Evolutionary conservation across 495 filamentous ascomycete species (phyloP).

Genomic region (Talaromyces nanjingensis): DNA sequence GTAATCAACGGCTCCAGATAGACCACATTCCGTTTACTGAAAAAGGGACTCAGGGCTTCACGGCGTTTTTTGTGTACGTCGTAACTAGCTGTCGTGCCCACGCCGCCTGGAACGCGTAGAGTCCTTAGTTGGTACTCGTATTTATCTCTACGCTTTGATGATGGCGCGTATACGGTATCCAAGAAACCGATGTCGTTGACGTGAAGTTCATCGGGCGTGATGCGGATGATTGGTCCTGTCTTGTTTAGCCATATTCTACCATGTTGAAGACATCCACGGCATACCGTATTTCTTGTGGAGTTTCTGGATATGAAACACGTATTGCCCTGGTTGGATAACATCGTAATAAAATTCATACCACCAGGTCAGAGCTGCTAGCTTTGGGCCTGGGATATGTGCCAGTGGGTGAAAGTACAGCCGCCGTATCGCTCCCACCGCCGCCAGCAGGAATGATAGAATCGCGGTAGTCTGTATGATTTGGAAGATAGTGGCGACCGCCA

Average conservation of each 20-base stretch:
- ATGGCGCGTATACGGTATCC: slow-evolving; percentile 21
- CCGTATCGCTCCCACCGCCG: slow-evolving; percentile 4
- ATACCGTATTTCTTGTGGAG: slow-evolving; percentile 32
- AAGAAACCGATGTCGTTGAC: slow-evolving; percentile 25
- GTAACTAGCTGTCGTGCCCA: slow-evolving; percentile 19
- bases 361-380: slow-evolving; percentile 28
- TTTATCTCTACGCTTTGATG: slow-evolving; percentile 16
- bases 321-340: slow-evolving; percentile 13
- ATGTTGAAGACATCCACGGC: neutral
- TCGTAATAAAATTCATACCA: slow-evolving; percentile 16
- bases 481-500: neutral
- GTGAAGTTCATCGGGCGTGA: slow-evolving; percentile 31
- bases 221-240: slow-evolving; percentile 30
- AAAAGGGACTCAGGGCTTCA: slow-evolving; percentile 29
- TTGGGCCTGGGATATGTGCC: slow-evolving; percentile 10
- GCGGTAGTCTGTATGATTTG: slow-evolving; percentile 10
- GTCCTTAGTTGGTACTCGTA: slow-evolving; percentile 16
- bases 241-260: neutral
- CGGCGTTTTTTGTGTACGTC: slow-evolving; percentile 28
- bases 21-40: slow-evolving; percentile 26
- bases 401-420: slow-evolving; percentile 11
- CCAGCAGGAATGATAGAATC: slow-evolving; percentile 5
- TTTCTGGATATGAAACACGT: slow-evolving; percentile 27
- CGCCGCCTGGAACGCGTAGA: slow-evolving; percentile 14
- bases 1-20: slow-evolving; percentile 22